These are phyloP conservation scores for Zopfia rhizophila DNA, from an alignment of 2,329 filamentous ascomycete genomes.

Conservation along the genomic window DNA sequence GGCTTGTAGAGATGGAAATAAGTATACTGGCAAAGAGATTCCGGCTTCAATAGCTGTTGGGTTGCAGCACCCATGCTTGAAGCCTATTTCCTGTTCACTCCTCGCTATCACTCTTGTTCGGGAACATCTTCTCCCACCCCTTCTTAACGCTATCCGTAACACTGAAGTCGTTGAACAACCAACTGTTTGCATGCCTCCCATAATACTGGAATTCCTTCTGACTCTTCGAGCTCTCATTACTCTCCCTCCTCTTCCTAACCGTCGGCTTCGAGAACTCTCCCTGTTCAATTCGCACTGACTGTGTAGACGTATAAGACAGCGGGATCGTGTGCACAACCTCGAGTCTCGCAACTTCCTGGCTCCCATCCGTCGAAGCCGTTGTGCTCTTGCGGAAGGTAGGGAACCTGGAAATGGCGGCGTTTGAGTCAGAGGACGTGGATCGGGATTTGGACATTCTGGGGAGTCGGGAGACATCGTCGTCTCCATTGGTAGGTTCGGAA, in stretches of 20 bases:
- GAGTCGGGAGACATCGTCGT: conserved; percentile 29
- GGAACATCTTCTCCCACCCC: conserved; percentile 42
- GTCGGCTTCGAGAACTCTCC: conserved; percentile 45
- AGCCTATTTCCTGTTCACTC: no score
- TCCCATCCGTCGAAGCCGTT: conserved; percentile 37
- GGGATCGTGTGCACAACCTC: conserved; percentile 25
- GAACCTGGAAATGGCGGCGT: conserved; percentile 16
- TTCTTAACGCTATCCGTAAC: conserved; percentile 44
- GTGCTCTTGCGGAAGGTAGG: conserved; percentile 37
- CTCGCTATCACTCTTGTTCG: conserved; percentile 23
- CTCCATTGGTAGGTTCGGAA: conserved; percentile 22
- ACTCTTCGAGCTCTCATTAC: conserved; percentile 24
- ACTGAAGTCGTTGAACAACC: conserved; percentile 52
- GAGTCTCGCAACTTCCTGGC: conserved; percentile 25
- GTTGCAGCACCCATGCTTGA: no score
- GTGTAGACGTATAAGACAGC: conserved; percentile 20
- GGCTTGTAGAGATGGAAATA: no score
- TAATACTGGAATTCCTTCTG: conserved; percentile 45
- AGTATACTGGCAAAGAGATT: no score
- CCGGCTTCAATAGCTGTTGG: no score
- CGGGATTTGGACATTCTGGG: conserved; percentile 31
- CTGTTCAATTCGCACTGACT: conserved; percentile 30
- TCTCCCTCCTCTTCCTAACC: conserved; percentile 28
- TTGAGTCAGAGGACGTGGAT: conserved; percentile 41
- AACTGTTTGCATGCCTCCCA: conserved; percentile 53